A percentile compares a stretch with the other conserved stretches of the same genome.
phyloP scores from a whole-genome alignment of 2,329 filamentous ascomycete species.

The Alternaria rosae region DNA sequence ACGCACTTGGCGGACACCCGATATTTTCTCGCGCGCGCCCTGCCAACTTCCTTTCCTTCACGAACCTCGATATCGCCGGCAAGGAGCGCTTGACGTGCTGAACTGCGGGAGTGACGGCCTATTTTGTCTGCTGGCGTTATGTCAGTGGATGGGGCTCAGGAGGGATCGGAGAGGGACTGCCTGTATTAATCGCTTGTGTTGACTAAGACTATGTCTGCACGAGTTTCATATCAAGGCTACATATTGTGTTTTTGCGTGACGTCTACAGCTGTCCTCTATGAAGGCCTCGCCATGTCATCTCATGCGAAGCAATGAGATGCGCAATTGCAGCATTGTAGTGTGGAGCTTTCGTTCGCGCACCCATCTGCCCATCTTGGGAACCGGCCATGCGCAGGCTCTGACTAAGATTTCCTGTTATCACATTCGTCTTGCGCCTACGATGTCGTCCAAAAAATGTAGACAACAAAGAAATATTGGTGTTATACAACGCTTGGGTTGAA shows the following conservation, averaged over 20 bases:
- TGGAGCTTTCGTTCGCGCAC: neutral
- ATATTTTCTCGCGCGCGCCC: constrained; percentile 41
- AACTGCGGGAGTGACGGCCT: constrained; percentile 46
- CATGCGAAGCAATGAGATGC: neutral
- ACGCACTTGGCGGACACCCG: constrained; percentile 31
- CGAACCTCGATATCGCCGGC: constrained; percentile 52
- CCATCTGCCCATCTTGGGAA: neutral
- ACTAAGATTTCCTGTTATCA: neutral
- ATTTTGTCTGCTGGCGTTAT: constrained; percentile 50
- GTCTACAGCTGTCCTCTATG: neutral
- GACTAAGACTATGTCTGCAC: constrained; percentile 51
- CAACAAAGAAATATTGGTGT: neutral
- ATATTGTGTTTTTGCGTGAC: constrained; percentile 31
- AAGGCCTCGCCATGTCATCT: neutral
- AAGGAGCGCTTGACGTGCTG: constrained; percentile 43
- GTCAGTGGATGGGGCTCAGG: constrained; percentile 45
- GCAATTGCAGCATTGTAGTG: neutral
- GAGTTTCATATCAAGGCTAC: constrained; percentile 64
- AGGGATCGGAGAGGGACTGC: constrained; percentile 56
- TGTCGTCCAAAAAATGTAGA: neutral
- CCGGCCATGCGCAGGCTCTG: neutral
- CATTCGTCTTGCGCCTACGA: neutral
- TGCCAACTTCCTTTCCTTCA: constrained; percentile 30
- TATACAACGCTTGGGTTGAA: neutral
- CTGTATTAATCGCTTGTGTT: constrained; percentile 63